Evolutionary conservation across 2,329 filamentous ascomycete genomes (phyloP), one percentile per base, ranked within the genome.

Genomic region (Diaporthe sp.): DNA sequence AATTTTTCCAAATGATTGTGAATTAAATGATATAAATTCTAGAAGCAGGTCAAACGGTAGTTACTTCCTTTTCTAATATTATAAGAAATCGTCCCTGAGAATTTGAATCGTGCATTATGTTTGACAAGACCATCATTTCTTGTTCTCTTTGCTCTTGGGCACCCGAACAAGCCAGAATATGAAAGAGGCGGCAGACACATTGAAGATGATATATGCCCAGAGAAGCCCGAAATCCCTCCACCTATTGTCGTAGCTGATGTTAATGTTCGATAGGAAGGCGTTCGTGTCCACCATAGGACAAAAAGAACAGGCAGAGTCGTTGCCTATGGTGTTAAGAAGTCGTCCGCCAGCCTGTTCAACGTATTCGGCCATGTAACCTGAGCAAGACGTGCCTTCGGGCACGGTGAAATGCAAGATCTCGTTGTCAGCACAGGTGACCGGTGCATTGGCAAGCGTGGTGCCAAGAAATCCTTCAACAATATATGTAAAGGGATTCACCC

Each of bases 401-500:
- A 94, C 90, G 27, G 89, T 83, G 79, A 97, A 92, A 12, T 83
- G 81, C 27, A 93, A 84, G 72, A 89, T 85, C 81, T 97, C 94
- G 78, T 92, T 93, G 1, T 79, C 51, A 1, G 91, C 88, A 81
- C 94, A 96, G 1, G 79, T 78, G 27, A 94, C 89, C 0, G 79
- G 58, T 0, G 89, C 88, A 76, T 92, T 90, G 13, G 92, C 92
- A 35, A 96, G 83, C 0, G 89, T 91, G 1, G 89, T 89, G 0
- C 90, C 87, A 8, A 94, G 81, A 80, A 96, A 88, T 0, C 90
- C 92, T 53, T 89, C 87, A 42, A 94, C 88, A 2, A 95, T 84
- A 80, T 96, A 96, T 0, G 93, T 94, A 80, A 96, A 91, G 0
- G 93, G 93, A 0, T 90, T 92, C 55, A 93, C 83, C 53, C 92